Base-by-base conservation (phyloP, 2,329 filamentous ascomycete species). In the Chalara sp. region DNA sequence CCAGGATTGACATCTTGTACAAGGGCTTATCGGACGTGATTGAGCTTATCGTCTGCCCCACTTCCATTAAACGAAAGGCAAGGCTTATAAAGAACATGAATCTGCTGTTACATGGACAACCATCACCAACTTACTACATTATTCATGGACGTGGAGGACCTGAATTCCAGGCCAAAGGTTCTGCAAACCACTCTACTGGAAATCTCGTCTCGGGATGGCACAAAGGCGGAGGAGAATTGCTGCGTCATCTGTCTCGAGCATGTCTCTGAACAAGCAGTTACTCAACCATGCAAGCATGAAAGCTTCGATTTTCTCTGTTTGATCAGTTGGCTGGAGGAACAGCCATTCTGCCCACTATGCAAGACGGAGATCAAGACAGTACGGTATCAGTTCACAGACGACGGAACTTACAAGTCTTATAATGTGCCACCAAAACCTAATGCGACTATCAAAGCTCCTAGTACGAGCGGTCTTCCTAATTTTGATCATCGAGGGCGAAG, bases 181-280 rank as follows among this genome's bases (percentile, higher is more conserved):
- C 64, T 74, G 43, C 68, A 71, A 46, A 68, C 65, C 33, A 74
- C 72, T 1, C 65, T 75, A 5, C 55, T 63, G n/a, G 71, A 75
- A 62, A 70, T 74, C 6, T 56, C 57, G 30, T 31, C 48, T 54
- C 57, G 67, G 42, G 54, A 64, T 30, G 10, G 29, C 29, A 59
- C 61, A 46, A 57, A 65, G 39, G 53, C 51, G 39, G 62, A 65
- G 53, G 63, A 65, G 52, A 71, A 77, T 56, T 81, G 77, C 62
- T 96, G 91, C 67, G 89, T 95, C 56, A 93, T 97, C 67, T 97
- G 91, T 67, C 81, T 96, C 54, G 87, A 92, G 51, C 64, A 71
- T 48, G 75, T 96, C 62, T 80, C 81, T 7, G 87, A 93, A 61
- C 71, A 80, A 48, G 89, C 87, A 56, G 74, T 84, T 47, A 80